phyloP scores from a whole-genome alignment of 2,329 filamentous ascomycete species.

The Fusarium graminum region DNA sequence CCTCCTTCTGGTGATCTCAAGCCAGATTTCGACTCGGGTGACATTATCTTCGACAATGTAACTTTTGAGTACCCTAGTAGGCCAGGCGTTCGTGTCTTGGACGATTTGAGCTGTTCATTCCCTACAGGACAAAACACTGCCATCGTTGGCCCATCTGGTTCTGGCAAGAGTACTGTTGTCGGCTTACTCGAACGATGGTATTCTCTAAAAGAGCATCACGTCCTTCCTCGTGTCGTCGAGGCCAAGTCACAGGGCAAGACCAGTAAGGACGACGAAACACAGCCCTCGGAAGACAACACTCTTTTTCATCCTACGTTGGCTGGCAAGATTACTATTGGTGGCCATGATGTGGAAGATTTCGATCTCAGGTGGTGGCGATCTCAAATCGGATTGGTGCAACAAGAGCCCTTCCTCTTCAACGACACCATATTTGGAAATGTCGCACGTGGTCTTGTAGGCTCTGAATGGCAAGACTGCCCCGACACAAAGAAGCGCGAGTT shows the following conservation, averaged over 20 bases:
- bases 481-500: constrained; percentile 57
- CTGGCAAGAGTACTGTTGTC: constrained; percentile 77
- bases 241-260: neutral
- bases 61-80: constrained; percentile 43
- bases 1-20: constrained; percentile 41
- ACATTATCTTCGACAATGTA: constrained; percentile 61
- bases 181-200: constrained; percentile 78
- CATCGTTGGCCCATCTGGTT: constrained; percentile 76
- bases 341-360: constrained; percentile 29
- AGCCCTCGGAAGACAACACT: neutral
- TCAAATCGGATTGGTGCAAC: constrained; percentile 60
- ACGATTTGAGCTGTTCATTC: constrained; percentile 66
- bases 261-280: accelerated
- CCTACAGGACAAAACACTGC: constrained; percentile 73
- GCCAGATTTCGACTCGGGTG: constrained; percentile 46
- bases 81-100: constrained; percentile 44
- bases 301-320: neutral
- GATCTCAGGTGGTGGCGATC: constrained; percentile 43
- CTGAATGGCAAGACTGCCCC: constrained; percentile 54
- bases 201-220: constrained; percentile 34
- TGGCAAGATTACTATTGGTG: constrained; percentile 16
- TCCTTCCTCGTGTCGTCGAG: constrained; percentile 26
- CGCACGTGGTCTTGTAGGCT: constrained; percentile 58
- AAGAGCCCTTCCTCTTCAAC: constrained; percentile 69
- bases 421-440: constrained; percentile 63